Conservation (phyloP, 805 yeast genomes). For the Priceomyces castillae region DNA sequence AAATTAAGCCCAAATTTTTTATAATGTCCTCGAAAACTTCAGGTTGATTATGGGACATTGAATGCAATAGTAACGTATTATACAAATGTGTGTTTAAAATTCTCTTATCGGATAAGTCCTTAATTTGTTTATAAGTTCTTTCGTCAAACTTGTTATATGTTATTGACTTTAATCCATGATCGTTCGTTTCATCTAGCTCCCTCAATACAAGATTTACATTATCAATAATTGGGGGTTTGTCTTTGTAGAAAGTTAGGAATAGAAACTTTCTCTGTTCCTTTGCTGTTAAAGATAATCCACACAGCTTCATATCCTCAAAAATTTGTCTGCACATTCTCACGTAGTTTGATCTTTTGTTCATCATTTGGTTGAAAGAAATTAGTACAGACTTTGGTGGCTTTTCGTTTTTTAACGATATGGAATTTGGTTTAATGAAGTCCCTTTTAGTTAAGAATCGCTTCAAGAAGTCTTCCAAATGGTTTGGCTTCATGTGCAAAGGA, state of each 20-base stretch:
- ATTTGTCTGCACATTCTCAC: conserved; percentile 20
- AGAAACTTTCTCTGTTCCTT: conserved; percentile 29
- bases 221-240: conserved; percentile 20
- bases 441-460: conserved; percentile 20
- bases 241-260: conserved; percentile 31
- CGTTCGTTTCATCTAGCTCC: conserved; percentile 5
- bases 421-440: conserved; percentile 26
- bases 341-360: conserved; percentile 18
- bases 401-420: conserved; percentile 8
- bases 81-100: conserved; percentile 15
- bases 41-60: conserved; percentile 26
- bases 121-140: conserved; percentile 18
- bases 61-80: conserved; percentile 26
- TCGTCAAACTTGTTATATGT: conserved; percentile 17
- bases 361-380: conserved; percentile 18
- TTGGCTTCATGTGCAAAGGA: conserved; percentile 21
- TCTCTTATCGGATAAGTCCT: conserved; percentile 11
- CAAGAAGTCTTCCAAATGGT: conserved; percentile 29
- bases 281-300: conserved; percentile 26
- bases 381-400: conserved; percentile 6
- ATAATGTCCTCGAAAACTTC: conserved; percentile 22
- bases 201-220: conserved; percentile 9
- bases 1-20: conserved; percentile 7
- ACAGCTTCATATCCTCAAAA: conserved; percentile 25
- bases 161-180: not conserved